Base-by-base conservation (phyloP, 192 early-diverging fungal species). In the Lunasporangiospora selenospora region DNA sequence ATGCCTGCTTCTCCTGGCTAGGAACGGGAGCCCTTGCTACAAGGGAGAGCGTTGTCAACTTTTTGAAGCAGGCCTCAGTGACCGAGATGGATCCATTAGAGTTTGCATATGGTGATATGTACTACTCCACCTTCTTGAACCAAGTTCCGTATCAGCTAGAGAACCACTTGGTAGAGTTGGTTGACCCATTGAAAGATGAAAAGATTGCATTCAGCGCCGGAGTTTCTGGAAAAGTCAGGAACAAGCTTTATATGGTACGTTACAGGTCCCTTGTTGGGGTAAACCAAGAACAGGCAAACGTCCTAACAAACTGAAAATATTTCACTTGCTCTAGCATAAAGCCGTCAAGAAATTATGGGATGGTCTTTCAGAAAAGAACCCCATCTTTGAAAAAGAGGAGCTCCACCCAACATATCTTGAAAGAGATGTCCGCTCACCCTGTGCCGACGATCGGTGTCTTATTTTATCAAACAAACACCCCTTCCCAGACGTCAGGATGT, bases 121-220 rank as follows among this genome's bases (percentile, higher is more conserved):
- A 86, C 47, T 86, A 80, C 61, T 79, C 78, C 7, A 76, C 71
- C 3, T 86, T 71, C 37, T 65, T 82, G 65, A 86, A 86, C 39
- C 78, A 86, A 32, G 79, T 75, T 13, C 80, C 84, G 3, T 83
- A 83, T 51, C 78, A 80, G 29, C 54, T 83, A 8, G 75, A 86
- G 51, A 82, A 82, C 45, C 56, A 76, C 21, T 53, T 82, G 19
- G 49, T 29, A 23, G 80, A 82, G 37, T 43, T 82, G 30, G 69
- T 62, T 6, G 69, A 67, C 23, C 65, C 65, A 8, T 16, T 47
- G 11, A 54, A 78, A 27, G 77, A 82, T 42, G 69, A 75, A 49
- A 65, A 56, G 24, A 58, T 36, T 16, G 80, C 67, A 8, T 82
- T 82, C 39, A 75, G 75, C 50, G 70, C 62, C 27, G 69, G 67